Percentiles rank a stretch among this genome's conserved stretches.
phyloP scores from a whole-genome alignment of 2,329 filamentous ascomycete species.

The Colletotrichum coccodes region DNA sequence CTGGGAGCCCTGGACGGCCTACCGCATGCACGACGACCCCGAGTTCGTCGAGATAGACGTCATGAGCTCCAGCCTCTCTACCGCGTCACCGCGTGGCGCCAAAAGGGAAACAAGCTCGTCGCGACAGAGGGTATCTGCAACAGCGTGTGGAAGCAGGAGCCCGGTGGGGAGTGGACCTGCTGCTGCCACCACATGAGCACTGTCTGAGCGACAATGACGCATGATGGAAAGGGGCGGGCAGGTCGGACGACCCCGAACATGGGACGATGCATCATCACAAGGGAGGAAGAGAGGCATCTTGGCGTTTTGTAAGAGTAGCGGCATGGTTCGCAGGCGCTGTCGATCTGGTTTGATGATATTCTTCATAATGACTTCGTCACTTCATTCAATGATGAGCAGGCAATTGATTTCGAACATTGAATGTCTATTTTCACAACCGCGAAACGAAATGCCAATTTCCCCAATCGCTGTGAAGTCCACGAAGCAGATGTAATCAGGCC shows the following conservation, averaged over 20 bases:
- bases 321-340: constrained; percentile 10
- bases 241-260: no score
- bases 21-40: constrained; percentile 47
- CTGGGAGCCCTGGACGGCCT: constrained; percentile 48
- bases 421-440: not conserved
- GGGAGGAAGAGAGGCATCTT: not conserved
- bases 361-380: not conserved
- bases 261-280: no score
- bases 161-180: constrained; percentile 47
- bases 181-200: constrained; percentile 45
- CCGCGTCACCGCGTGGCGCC: constrained; percentile 45
- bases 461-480: not conserved
- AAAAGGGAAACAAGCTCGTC: constrained; percentile 40
- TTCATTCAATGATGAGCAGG: not conserved
- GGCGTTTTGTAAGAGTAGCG: constrained; percentile 30
- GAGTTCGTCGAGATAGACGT: constrained; percentile 50
- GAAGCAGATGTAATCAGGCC: no score
- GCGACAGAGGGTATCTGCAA: constrained; percentile 47
- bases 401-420: not conserved
- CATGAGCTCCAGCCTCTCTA: constrained; percentile 46
- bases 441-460: not conserved
- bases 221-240: no score
- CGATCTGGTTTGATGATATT: not conserved
- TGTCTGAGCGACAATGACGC: not conserved
- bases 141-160: constrained; percentile 44